Base-by-base conservation (phyloP, 2,329 filamentous ascomycete genomes). In the Chaetomiaceae sp. region DNA sequence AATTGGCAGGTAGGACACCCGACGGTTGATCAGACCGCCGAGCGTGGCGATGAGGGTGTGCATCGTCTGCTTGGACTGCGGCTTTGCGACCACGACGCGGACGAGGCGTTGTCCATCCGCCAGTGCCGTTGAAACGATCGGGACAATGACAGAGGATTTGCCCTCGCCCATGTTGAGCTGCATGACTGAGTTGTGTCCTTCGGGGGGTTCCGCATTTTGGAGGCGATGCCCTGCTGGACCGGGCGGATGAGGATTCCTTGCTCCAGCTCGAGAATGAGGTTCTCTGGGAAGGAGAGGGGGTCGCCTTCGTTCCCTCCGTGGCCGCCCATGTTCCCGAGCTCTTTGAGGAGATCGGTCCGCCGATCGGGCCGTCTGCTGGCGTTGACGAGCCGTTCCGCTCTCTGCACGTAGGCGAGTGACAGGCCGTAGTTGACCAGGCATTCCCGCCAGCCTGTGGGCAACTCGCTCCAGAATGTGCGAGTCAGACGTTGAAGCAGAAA, bases 141-240 rank as follows among this genome's bases (percentile, higher is more conserved):
- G 78, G 6, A 81, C 72, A 19, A 81, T 77, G 43, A 72, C 73
- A 0, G 76, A 79, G 0, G 79, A 82, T 63, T 83, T 83, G 10
- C 0, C 79, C 76, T 77, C 58, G 25, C 85, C 85, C 83, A 88
- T 88, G 55, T 86, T 86, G 2, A 88, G 63, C 58, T 87, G 82
- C 69, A 86, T 75, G 0, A 83, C 75, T 0, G 73, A 63, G 56
- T 83, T 86, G 0, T 61, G 0, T 59, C 62, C 0, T 60, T 60
- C 0, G 61, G 57, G 0, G 74, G 73, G 0, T 58, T 44, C 2
- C 72, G 75, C 78, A 89, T 87, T 17, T 74, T 61, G 0, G 50
- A 39, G 0, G 83, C 79, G 44, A 89, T 81, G 2, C 75, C 61
- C 3, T 75, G 70, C 59, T 89, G 84, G 0, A 79, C 74, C 0